phyloP scores from a whole-genome alignment of 768 basidiomycete species.

The Tricholoma flavovirens region DNA sequence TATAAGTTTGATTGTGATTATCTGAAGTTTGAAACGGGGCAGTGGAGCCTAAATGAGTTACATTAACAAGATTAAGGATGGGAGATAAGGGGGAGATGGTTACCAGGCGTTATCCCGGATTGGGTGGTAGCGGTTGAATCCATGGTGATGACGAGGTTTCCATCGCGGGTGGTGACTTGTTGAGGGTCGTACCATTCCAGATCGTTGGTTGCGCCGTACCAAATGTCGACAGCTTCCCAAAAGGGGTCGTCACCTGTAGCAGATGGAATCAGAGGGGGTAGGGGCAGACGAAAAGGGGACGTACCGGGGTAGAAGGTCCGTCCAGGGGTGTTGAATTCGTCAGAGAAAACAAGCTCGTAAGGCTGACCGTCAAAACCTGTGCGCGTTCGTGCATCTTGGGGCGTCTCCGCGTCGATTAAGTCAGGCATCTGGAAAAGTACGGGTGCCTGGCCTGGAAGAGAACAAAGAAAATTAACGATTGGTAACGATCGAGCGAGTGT shows the following conservation, averaged over 20 bases:
- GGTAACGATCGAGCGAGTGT: too few species aligned
- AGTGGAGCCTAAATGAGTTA: slow-evolving; percentile 28
- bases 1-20: slow-evolving; percentile 58
- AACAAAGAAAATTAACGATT: too few species aligned
- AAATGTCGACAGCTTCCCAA: slow-evolving; percentile 31
- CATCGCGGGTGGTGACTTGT: slow-evolving; percentile 61
- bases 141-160: slow-evolving; percentile 65
- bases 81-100: not conserved
- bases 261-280: slow-evolving; percentile 34
- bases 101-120: slow-evolving; percentile 27
- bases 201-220: slow-evolving; percentile 69
- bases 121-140: slow-evolving; percentile 34
- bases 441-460: slow-evolving; percentile 49
- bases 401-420: slow-evolving; percentile 70
- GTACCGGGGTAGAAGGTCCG: slow-evolving; percentile 19
- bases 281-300: too few species aligned
- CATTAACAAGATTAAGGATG: not conserved
- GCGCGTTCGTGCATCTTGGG: slow-evolving; percentile 46
- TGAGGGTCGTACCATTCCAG: slow-evolving; percentile 72
- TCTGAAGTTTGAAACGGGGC: slow-evolving; percentile 38
- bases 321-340: slow-evolving; percentile 63
- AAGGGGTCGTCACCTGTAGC: slow-evolving; percentile 51
- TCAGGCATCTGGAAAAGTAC: slow-evolving; percentile 50
- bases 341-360: slow-evolving; percentile 65
- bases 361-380: slow-evolving; percentile 67